Percentiles rank a stretch among this genome's conserved stretches.
These are phyloP conservation scores for Glycine latifolia DNA, from an alignment of 306 rosid genomes.

Conservation along the genomic window DNA sequence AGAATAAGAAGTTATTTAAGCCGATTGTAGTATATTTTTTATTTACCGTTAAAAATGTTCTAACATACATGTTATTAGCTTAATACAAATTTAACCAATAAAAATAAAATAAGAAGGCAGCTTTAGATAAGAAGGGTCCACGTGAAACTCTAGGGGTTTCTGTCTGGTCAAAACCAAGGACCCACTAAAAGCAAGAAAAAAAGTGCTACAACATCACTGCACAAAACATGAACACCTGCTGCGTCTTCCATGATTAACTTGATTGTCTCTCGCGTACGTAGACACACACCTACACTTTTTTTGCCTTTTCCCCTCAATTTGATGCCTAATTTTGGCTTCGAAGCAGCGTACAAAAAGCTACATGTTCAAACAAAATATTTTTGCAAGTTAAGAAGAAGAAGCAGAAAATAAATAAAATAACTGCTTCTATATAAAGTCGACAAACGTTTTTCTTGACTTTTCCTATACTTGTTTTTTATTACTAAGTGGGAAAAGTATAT, in stretches of 20 bases:
- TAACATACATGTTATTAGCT: too few relatives aligned
- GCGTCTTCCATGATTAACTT: constrained; percentile 41
- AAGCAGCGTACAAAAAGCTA: not conserved
- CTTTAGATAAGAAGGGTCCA: not conserved
- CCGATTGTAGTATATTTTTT: too few relatives aligned
- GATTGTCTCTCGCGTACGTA: constrained; percentile 14
- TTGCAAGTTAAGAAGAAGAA: not conserved
- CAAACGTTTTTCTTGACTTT: not conserved
- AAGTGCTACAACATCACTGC: constrained; percentile 35
- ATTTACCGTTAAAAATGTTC: too few relatives aligned
- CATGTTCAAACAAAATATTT: constrained; percentile 4
- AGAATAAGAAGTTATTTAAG: too few relatives aligned
- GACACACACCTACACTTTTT: constrained; percentile 31
- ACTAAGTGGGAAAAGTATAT: too few relatives aligned
- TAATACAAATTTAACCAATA: too few relatives aligned
- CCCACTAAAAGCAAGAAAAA: constrained; percentile 35
- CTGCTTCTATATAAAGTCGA: not conserved
- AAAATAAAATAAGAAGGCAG: too few relatives aligned
- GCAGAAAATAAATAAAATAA: not conserved
- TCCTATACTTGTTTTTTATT: not conserved
- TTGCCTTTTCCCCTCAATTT: constrained; percentile 40
- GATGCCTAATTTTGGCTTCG: constrained; percentile 44
- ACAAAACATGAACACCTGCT: constrained; percentile 36
- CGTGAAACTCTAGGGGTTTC: constrained; percentile 28
- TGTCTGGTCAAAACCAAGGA: constrained; percentile 37